Evolutionary conservation across 2,329 filamentous ascomycete genomes (phyloP).

Genomic region (Xylariaceae sp.): DNA sequence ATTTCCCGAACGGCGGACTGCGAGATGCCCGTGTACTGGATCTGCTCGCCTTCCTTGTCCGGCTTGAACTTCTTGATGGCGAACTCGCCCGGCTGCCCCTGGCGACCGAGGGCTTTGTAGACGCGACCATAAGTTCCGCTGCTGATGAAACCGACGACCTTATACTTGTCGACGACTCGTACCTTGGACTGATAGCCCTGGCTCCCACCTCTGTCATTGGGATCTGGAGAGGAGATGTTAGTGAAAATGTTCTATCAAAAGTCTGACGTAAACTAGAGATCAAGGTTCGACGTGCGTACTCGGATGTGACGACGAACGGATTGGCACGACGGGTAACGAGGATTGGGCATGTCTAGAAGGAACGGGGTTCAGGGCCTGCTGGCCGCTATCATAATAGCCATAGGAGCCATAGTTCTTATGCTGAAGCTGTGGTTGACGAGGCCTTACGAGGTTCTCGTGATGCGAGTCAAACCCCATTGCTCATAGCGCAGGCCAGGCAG

Average conservation of each 20-base stretch:
- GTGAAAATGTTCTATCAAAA: neutral
- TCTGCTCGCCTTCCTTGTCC: slow-evolving; percentile 92
- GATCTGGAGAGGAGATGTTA: slow-evolving; percentile 39
- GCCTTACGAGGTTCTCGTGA: neutral
- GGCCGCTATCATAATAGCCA: neutral
- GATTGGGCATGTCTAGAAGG: slow-evolving; percentile 10
- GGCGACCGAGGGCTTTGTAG: slow-evolving; percentile 84
- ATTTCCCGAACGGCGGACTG: slow-evolving; percentile 97
- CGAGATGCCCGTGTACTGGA: slow-evolving; percentile 95
- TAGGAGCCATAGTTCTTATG: neutral
- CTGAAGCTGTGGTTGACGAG: neutral
- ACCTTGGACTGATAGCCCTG: slow-evolving; percentile 69
- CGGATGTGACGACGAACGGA: slow-evolving; percentile 1
- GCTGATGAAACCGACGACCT: slow-evolving; percentile 96
- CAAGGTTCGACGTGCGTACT: too few species aligned
- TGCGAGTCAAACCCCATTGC: neutral
- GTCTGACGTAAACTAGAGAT: too few species aligned
- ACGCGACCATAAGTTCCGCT: slow-evolving; percentile 97
- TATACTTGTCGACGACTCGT: slow-evolving; percentile 86
- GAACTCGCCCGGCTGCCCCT: slow-evolving; percentile 74
- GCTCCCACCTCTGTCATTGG: slow-evolving; percentile 42
- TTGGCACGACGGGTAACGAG: slow-evolving; percentile 6
- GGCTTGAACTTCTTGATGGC: slow-evolving; percentile 99
- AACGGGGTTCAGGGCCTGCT: slow-evolving; percentile 6
- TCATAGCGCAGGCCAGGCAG: too few species aligned